Evolutionary conservation across 306 rosid genomes (phyloP).

Genomic region (Rosa chinensis): DNA sequence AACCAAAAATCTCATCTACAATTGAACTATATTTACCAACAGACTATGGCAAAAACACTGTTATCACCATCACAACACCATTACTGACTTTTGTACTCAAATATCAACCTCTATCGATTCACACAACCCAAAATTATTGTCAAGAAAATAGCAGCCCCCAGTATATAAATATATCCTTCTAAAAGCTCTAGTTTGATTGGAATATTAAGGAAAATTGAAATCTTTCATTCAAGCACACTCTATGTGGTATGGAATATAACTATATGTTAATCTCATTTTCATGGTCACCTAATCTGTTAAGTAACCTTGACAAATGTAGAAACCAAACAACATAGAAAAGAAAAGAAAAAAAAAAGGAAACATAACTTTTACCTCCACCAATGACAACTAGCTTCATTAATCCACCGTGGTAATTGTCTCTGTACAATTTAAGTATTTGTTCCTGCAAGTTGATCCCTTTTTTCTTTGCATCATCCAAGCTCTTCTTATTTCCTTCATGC

Average conservation of each 20-base stretch:
- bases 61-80: no score
- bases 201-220: neutral
- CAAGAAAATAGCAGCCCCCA: neutral
- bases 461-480: conserved; percentile 85
- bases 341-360: no score
- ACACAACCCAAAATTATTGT: conserved; percentile 7
- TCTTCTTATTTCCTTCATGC: conserved; percentile 87
- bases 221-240: neutral
- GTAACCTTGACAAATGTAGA: neutral
- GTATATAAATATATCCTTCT: no score
- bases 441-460: conserved; percentile 78
- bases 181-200: neutral
- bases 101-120: neutral
- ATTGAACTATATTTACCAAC: no score
- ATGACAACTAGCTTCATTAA: conserved; percentile 91
- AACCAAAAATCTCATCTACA: neutral
- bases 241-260: neutral
- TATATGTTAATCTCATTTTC: neutral
- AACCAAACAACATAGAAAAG: neutral
- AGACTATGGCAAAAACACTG: neutral
- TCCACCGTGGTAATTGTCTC: conserved; percentile 86
- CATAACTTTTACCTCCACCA: conserved; percentile 91
- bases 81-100: neutral
- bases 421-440: conserved; percentile 64
- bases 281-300: no score